phyloP scores from a whole-genome alignment of 176 grass and related monocot genomes.

The Bromus sterilis region DNA sequence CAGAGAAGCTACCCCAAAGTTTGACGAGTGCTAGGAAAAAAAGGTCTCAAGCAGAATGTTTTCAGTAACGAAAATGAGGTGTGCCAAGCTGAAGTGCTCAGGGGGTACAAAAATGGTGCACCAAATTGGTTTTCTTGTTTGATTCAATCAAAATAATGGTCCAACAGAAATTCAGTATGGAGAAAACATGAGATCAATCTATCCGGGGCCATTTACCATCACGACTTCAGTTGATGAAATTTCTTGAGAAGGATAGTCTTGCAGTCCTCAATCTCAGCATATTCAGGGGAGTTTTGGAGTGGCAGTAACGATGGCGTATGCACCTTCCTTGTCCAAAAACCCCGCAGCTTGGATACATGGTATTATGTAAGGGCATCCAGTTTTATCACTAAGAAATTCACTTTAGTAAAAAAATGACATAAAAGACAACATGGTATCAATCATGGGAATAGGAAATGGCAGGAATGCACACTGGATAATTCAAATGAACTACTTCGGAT shows the following conservation, averaged over 20 bases:
- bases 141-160: neutral
- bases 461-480: neutral
- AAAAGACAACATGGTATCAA: neutral
- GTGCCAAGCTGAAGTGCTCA: neutral
- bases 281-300: conserved; percentile 54
- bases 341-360: conserved; percentile 61
- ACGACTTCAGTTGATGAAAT: conserved; percentile 50
- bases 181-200: neutral
- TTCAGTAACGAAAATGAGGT: neutral
- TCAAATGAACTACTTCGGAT: neutral
- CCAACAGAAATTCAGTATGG: neutral
- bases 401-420: conserved; percentile 5
- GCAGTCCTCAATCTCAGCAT: conserved; percentile 56
- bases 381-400: neutral
- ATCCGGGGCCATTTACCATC: neutral
- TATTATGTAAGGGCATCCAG: neutral
- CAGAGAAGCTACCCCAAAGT: neutral
- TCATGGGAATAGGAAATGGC: neutral
- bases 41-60: neutral
- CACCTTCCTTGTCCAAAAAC: conserved; percentile 66
- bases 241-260: conserved; percentile 47
- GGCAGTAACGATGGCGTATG: conserved; percentile 51
- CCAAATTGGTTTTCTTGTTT: neutral
- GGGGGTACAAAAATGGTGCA: no score
- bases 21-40: neutral